Percentiles rank a stretch among this genome's conserved stretches.
Conservation (phyloP, 805 yeast genomes). For the Spathaspora passalidarum region DNA sequence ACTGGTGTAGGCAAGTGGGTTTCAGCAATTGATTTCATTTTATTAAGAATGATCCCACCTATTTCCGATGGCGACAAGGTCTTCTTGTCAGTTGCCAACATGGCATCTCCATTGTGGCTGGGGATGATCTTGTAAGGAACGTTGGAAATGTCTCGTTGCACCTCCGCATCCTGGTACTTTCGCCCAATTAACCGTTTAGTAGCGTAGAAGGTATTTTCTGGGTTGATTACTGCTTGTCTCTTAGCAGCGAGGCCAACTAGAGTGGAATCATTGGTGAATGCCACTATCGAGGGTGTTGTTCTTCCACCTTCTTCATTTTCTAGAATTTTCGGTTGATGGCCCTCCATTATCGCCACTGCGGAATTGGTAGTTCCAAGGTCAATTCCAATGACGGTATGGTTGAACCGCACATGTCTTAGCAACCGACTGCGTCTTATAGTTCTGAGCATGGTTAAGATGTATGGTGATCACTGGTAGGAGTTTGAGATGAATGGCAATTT, state of each 20-base stretch:
- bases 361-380: conserved; percentile 86
- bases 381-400: conserved; percentile 61
- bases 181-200: conserved; percentile 81
- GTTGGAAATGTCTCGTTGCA: conserved; percentile 60
- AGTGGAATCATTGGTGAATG: conserved; percentile 38
- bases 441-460: neutral
- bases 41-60: conserved; percentile 60
- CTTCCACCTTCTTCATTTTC: conserved; percentile 78
- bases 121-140: conserved; percentile 64
- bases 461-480: too few species aligned
- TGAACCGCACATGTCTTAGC: conserved; percentile 10
- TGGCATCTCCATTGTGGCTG: conserved; percentile 66
- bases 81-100: conserved; percentile 49
- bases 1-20: conserved; percentile 44
- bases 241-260: conserved; percentile 71
- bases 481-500: too few species aligned
- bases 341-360: conserved; percentile 75
- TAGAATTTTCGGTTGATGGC: conserved; percentile 59
- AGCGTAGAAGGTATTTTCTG: conserved; percentile 76
- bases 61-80: conserved; percentile 66
- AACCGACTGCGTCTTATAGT: neutral
- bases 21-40: conserved; percentile 68
- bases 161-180: conserved; percentile 63
- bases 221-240: conserved; percentile 73
- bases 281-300: conserved; percentile 79